These are phyloP conservation scores for Sanghuangporus baumii DNA, from an alignment of 1,284 basidiomycete genomes.

Conservation along the genomic window DNA sequence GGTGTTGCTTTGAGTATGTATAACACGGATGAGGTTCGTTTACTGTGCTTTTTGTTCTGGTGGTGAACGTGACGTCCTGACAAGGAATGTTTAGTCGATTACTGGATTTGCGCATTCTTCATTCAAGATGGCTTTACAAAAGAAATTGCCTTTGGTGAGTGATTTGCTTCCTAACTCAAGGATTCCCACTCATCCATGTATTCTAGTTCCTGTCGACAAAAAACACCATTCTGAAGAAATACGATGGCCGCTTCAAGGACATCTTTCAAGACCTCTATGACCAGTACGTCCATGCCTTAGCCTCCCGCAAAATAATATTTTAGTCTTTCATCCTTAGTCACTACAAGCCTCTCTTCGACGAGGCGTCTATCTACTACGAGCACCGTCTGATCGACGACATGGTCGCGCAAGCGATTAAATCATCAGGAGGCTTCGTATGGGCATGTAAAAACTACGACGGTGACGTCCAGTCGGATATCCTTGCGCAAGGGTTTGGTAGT, in stretches of 20 bases:
- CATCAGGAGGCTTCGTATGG: conserved; percentile 95
- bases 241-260: conserved; percentile 98
- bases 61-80: not conserved
- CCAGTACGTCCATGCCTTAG: conserved; percentile 31
- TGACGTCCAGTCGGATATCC: conserved; percentile 88
- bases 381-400: conserved; percentile 92
- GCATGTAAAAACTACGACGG: conserved; percentile 98
- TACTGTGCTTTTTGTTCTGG: not conserved
- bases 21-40: conserved; percentile 82
- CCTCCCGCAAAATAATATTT: not conserved
- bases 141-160: conserved; percentile 85
- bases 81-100: conserved; percentile 58
- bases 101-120: conserved; percentile 93
- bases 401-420: conserved; percentile 98
- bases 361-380: conserved; percentile 89
- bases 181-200: not conserved
- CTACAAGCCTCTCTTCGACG: conserved; percentile 84
- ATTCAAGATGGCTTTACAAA: conserved; percentile 97
- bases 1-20: conserved; percentile 94
- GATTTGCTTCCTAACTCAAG: not conserved
- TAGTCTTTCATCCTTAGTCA: conserved; percentile 33
- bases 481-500: conserved; percentile 91
- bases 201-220: conserved; percentile 93
- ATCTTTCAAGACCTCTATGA: conserved; percentile 97
- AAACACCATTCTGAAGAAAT: conserved; percentile 95